A percentile compares a stretch with the other conserved stretches of the same genome.
Conservation (phyloP, 2,329 filamentous ascomycete genomes). For the Beauveria brongniartii region DNA sequence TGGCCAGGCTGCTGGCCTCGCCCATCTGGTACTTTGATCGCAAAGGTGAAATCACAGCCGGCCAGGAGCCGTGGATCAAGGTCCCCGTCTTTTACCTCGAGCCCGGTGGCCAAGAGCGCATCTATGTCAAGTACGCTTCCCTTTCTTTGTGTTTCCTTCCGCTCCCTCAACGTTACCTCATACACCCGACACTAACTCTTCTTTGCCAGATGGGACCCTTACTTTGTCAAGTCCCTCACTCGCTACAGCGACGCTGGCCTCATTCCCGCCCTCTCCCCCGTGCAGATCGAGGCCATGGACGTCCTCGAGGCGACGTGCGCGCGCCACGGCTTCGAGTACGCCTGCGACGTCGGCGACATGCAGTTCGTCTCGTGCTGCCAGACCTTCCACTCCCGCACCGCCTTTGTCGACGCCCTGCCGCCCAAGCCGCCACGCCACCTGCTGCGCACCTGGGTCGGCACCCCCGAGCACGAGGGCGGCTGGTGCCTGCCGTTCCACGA, state of each 20-base stretch:
- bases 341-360: constrained; percentile 65
- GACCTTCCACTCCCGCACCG: constrained; percentile 13
- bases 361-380: constrained; percentile 46
- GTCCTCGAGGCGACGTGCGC: constrained; percentile 60
- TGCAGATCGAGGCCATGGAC: constrained; percentile 58
- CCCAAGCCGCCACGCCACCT: constrained; percentile 67
- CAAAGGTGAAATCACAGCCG: constrained; percentile 71
- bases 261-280: constrained; percentile 63
- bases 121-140: constrained; percentile 52
- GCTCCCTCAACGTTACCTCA: background rate
- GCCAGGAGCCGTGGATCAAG: constrained; percentile 66
- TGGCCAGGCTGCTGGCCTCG: constrained; percentile 63
- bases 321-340: constrained; percentile 22
- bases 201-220: constrained; percentile 76
- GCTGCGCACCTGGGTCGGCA: constrained; percentile 77
- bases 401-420: constrained; percentile 42
- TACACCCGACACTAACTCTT: background rate
- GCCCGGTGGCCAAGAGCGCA: constrained; percentile 36
- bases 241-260: constrained; percentile 66
- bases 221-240: constrained; percentile 69
- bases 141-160: background rate
- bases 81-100: constrained; percentile 72
- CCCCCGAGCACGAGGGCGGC: constrained; percentile 73
- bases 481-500: constrained; percentile 82
- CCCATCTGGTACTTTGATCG: constrained; percentile 90